Conservation (phyloP, 2,329 filamentous ascomycete species). For the Pseudofabraea citricarpa region DNA sequence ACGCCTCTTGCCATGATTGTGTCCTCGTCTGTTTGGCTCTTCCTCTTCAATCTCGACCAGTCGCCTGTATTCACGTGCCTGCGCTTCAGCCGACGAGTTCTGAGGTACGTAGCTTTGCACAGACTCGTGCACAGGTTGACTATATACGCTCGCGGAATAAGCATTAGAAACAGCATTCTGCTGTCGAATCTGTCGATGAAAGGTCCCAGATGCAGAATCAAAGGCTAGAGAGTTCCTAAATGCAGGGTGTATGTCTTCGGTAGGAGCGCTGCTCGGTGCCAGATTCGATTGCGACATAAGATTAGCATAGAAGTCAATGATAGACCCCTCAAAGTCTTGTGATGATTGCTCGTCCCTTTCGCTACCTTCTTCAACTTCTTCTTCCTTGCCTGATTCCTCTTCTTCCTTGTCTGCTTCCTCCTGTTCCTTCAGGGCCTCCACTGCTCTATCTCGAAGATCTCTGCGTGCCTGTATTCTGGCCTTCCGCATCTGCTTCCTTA, state of each 20-base stretch:
- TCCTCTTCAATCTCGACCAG: constrained; percentile 2
- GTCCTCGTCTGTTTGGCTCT: constrained; percentile 1
- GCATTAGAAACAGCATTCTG: background rate
- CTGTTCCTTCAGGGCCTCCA: constrained; percentile 6
- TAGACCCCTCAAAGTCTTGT: constrained; percentile 12
- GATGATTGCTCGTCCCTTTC: constrained; percentile 6
- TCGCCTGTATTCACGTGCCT: constrained; percentile 3
- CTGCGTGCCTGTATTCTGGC: constrained; percentile 7
- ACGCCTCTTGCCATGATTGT: background rate
- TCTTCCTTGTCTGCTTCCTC: background rate
- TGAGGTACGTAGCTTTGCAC: background rate
- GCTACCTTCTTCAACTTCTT: constrained; percentile 1
- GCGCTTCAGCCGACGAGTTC: constrained; percentile 1
- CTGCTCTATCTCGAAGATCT: too few relatives aligned
- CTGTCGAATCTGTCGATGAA: background rate
- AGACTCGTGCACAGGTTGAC: constrained; percentile 2
- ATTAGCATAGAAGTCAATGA: constrained; percentile 15
- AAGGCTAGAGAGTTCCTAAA: constrained; percentile 2
- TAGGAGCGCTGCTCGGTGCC: background rate
- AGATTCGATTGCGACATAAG: constrained; percentile 7
- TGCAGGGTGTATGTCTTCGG: constrained; percentile 3
- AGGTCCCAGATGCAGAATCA: constrained; percentile 1
- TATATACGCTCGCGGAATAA: constrained; percentile 7
- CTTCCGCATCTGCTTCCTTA: constrained; percentile 12
- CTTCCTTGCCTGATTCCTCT: background rate